Percentiles rank a stretch among this genome's conserved stretches.
Conservation (phyloP, 108 stramenopile species). For the Pseudonitzschia multiseries region DNA sequence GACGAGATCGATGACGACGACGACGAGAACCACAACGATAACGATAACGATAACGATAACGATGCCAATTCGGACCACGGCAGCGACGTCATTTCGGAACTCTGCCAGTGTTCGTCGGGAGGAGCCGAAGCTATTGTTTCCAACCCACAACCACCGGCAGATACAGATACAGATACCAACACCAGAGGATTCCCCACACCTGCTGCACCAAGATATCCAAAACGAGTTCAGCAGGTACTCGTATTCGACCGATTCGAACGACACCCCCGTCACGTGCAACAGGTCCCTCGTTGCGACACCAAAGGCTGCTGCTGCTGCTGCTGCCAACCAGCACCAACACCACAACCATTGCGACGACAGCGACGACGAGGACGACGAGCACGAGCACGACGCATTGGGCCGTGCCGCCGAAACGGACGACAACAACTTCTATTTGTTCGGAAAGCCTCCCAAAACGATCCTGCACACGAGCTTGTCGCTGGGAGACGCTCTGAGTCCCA, state of each 20-base stretch:
- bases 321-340: neutral
- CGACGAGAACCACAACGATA: neutral
- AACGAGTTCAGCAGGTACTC: neutral
- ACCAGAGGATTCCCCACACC: neutral
- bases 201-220: neutral
- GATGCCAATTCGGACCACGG: neutral
- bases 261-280: constrained; percentile 8
- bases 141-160: neutral
- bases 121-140: neutral
- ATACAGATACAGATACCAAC: neutral
- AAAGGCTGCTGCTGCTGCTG: neutral
- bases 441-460: neutral
- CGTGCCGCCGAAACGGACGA: no score
- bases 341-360: neutral
- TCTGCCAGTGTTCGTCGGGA: neutral
- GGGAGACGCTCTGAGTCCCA: constrained; percentile 10
- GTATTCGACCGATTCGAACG: constrained; percentile 3
- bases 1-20: neutral
- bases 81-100: neutral
- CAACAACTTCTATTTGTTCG: neutral
- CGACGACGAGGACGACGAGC: neutral
- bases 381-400: no score
- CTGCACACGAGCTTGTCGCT: constrained; percentile 7
- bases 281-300: neutral
- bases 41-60: neutral